Base-by-base conservation (phyloP, 768 basidiomycete genomes). In the Clitopilus hobsonii region DNA sequence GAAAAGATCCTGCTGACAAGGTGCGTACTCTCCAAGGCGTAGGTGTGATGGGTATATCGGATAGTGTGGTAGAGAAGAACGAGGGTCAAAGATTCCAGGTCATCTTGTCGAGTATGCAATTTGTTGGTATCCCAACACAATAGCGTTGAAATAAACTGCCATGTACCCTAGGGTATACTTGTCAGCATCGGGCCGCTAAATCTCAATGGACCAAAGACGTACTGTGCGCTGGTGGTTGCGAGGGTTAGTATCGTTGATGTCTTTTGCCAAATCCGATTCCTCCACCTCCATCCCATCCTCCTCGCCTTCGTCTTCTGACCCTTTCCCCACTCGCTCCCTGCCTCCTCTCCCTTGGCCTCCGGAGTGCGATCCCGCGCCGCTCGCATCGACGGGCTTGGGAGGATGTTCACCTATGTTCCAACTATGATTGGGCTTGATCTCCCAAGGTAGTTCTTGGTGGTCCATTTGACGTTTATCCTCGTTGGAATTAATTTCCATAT, bases 161-260 rank as follows among this genome's bases (percentile, higher is more conserved):
- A 48, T 11, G 47, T 48, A 11, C 47, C 47, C 47, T 48, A 26
- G 20, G 20, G 10, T 32, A 11, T 48, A 14, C 47, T 22, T n/a
- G n/a, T n/a, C n/a, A n/a, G n/a, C n/a, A n/a, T n/a, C n/a, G n/a
- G n/a, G n/a, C n/a, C n/a, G n/a, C n/a, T n/a, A n/a, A n/a, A n/a
- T n/a, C n/a, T n/a, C n/a, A n/a, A n/a, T n/a, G n/a, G n/a, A n/a
- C n/a, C n/a, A n/a, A 50, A 69, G 70, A 56, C 63, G 52, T 18
- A 64, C 65, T 5, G 62, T 60, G 23, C 63, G 58, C 25, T 30
- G 38, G 6, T 7, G 22, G 13, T 20, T 48, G 45, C 45, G 45
- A 20, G 45, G 45, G 20, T 20, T 48, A 48, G 45, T 13, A 20
- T 48, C 45, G 24, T 20, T 20, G 4, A 48, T 48, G 11, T 20